Conservation (phyloP, 1,284 basidiomycete species). For the Mycena sp. region DNA sequence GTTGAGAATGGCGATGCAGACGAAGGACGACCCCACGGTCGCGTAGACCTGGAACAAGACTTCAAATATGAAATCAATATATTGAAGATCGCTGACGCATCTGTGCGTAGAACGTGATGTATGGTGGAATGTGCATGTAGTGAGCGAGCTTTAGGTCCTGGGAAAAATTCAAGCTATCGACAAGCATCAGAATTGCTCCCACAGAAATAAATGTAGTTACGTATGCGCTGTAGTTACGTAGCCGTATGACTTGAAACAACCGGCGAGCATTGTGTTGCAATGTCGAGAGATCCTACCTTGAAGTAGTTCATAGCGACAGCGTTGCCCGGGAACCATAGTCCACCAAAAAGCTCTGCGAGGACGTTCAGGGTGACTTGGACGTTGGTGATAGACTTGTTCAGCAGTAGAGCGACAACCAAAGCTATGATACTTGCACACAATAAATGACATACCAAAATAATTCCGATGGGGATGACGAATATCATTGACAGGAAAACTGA, state of each 20-base stretch:
- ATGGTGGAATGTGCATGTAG: conserved; percentile 57
- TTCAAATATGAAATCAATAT: too few relatives aligned
- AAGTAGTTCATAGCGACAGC: conserved; percentile 56
- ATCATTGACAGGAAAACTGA: conserved; percentile 41
- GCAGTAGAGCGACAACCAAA: not conserved
- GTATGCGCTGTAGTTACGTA: conserved; percentile 41
- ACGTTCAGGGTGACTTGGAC: conserved; percentile 50
- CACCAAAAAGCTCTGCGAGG: conserved; percentile 48
- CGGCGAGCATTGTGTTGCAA: not conserved
- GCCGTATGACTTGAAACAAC: conserved; percentile 37
- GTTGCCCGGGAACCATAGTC: conserved; percentile 47
- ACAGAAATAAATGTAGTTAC: too few relatives aligned
- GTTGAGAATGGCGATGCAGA: conserved; percentile 47
- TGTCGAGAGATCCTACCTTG: conserved; percentile 37
- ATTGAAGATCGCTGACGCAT: conserved; percentile 49
- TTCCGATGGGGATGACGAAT: conserved; percentile 52
- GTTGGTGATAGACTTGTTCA: conserved; percentile 43
- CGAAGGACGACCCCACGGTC: conserved; percentile 47
- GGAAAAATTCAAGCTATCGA: conserved; percentile 49
- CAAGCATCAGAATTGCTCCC: too few relatives aligned
- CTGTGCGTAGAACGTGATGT: conserved; percentile 48
- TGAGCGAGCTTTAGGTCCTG: conserved; percentile 53
- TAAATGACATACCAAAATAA: conserved; percentile 43
- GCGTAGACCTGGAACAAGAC: too few relatives aligned
- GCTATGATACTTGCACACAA: not conserved